Evolutionary conservation across 164 flowering plant genomes (phyloP), one percentile per base, ranked within the genome.

Genomic region (Stephania cephalantha): DNA sequence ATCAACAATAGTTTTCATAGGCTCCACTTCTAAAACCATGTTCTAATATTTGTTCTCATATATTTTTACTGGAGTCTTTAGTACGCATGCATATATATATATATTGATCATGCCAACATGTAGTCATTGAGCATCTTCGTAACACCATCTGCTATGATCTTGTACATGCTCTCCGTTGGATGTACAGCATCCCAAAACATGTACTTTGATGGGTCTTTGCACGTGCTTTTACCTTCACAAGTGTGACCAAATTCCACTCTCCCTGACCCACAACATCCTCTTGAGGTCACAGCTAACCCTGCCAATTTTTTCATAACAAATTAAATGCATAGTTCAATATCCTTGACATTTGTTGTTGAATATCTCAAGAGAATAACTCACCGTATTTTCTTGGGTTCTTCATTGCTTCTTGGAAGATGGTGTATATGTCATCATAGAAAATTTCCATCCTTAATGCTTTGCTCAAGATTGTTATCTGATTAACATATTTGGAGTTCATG

Each of bases 181-280:
- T 90, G 93, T 67, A 89, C 87, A 9, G 95, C 87, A 80, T 90
- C 95, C 95, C 95, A 90, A 58, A 82, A 90, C 3, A 83, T 79
- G 46, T 85, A 87, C 64, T 84, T 84, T 0, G 67, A 10, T 5
- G 85, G 84, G 71, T 92, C 85, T 0, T 48, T 4, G 69, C 95
- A 92, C 0, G 92, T 85, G 12, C 13, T 71, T 78, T 76, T 2
- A 0, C 84, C 86, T 72, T 42, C 81, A 72, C 92, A 88, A 12
- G 88, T 73, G 6, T 74, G 77, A 0, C 88, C 90, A 68, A 71
- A 81, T 53, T 90, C 91, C 6, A 76, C 30, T 8, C 71, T 76
- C 25, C 97, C 97, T 11, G 93, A 55, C 45, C 93, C 97, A 55
- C 93, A 89, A 42, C 97, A 91, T 45, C 97, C 95, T 65, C 81